phyloP scores from a whole-genome alignment of 2,329 filamentous ascomycete species.

The Cylindrodendrum hubeiense region DNA sequence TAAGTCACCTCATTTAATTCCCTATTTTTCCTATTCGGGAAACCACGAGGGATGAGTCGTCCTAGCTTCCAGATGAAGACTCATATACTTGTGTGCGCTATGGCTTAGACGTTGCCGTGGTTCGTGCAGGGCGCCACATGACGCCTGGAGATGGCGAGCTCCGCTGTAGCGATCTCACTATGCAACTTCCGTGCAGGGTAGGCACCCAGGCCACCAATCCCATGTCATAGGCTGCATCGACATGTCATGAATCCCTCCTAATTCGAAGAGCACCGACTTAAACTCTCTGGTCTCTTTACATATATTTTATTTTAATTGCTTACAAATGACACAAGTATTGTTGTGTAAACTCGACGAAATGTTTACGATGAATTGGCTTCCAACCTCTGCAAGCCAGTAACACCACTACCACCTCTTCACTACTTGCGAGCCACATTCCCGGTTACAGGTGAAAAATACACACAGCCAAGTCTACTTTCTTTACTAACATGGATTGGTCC shows the following conservation, averaged over 20 bases:
- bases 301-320: too few species aligned
- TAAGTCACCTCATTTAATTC: conserved; percentile 3
- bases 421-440: too few species aligned
- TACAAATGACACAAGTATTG: too few species aligned
- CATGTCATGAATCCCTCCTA: neutral
- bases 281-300: too few species aligned
- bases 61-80: conserved; percentile 1
- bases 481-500: too few species aligned
- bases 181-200: neutral
- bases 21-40: neutral
- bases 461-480: too few species aligned
- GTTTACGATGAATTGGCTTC: too few species aligned
- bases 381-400: too few species aligned
- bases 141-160: neutral
- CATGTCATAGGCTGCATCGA: neutral
- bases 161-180: neutral
- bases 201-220: neutral
- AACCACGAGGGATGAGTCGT: neutral
- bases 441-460: too few species aligned
- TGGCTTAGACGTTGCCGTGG: neutral
- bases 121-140: neutral
- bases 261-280: too few species aligned
- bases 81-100: neutral
- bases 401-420: too few species aligned
- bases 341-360: too few species aligned